Base-by-base conservation (phyloP, 2,329 filamentous ascomycete species). In the Calonectria hawksworthii region DNA sequence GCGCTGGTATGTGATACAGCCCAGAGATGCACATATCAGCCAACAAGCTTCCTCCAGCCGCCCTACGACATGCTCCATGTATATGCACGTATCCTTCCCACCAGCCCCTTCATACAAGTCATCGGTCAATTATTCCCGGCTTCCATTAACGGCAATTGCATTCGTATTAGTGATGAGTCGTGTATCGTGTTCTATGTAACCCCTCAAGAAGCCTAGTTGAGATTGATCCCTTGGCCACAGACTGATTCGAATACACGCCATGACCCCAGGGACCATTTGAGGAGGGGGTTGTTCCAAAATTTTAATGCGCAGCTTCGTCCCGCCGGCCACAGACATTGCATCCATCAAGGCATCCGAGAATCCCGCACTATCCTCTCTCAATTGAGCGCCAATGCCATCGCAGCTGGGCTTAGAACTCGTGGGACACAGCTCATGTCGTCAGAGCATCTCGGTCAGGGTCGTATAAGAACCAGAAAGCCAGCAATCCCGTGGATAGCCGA, bases 111-210 rank as follows among this genome's bases (percentile, higher is more conserved):
- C 56, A 38, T 44, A 30, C 59, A 65, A 14, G 6, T 54, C 68
- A 56, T 41, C 16, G 13, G 23, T 41, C 28, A 44, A 63, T 63
- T 41, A 41, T 41, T 63, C 56, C 36, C 56, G 56, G 26, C 14
- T 23, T 26, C 56, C 18, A 63, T 63, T 41, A 23, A 41, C 36
- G 56, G 56, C 32, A 63, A 63, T 38, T 63, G 34, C n/a, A 16
- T 28, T 63, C 18, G 36, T 65, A 65, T 65, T 56, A 56, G 50
- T 65, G 50, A 51, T 51, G 47, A 56, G 23, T 23, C 41, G 30
- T 32, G 61, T n/a, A 66, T 52, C 30, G 28, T 50, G 21, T 51
- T 71, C 50, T 56, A 32, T 71, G 59, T 56, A 44, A 71, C 34
- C 30, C 4, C 52, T 41, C 28, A 34, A 36, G n/a, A 30, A 34